Base-by-base conservation (phyloP, 108 stramenopile species). In the Skeletonema grethae region DNA sequence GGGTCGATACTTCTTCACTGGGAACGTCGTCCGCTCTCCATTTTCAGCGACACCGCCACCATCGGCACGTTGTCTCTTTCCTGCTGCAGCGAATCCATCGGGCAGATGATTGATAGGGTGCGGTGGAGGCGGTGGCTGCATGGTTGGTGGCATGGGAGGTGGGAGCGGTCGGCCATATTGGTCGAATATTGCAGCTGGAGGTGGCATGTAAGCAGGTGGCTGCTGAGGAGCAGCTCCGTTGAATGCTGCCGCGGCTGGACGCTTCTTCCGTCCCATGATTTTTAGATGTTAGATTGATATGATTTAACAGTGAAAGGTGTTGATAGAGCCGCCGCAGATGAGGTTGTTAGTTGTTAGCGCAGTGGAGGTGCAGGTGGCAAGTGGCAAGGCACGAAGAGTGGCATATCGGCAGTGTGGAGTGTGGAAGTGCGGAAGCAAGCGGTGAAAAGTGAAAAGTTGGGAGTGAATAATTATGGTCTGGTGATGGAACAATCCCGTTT, bases 1-100 rank as follows among this genome's bases (percentile, higher is more conserved):
- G 12, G 93, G 86, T 5, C 93, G 87, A 70, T 94, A 94, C 61
- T 90, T 94, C 65, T 94, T 94, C 39, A 91, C 93, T 9, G 82
- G 85, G 67, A 84, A 94, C 32, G 61, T 63, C 39, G 87, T 24
- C 5, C 70, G 39, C 31, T 79, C 77, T 10, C 58, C 64, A 29
- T 41, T 61, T 24, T 34, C 70, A 7, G n/a, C 13, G 39, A 28
- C 70, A 29, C 50, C 38, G 20, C 20, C 50, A 29, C 50, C 50
- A 18, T 69, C 67, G 11, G 28, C 38, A 7, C 36, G 63, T 28
- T 22, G n/a, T 48, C 63, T 39, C 41, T 64, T 64, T 64, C 28
- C 39, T 53, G 22, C 39, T 53, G 22, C 50, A 53, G 8, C 22
- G 5, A 15, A 18, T 48, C 46, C 46, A 20, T 48, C 46, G 18